Conservation (phyloP, 169 alveolate genomes). For the Plasmodium inui region DNA sequence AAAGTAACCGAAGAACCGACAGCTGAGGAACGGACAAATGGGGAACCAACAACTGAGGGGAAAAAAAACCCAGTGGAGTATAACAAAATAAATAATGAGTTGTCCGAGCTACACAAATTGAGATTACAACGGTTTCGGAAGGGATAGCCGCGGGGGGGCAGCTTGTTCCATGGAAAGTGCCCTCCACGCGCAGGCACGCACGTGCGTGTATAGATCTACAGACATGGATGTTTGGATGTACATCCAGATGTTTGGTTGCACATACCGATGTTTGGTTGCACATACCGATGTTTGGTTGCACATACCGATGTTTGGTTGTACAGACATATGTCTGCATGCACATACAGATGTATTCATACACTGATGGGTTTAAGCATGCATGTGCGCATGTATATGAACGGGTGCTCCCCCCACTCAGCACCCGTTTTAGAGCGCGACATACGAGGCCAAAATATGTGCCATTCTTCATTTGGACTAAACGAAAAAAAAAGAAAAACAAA, state of each 20-base stretch:
- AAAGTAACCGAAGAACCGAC: not conserved
- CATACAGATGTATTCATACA: not conserved
- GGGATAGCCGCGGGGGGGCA: too few species aligned
- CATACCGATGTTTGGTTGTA: not conserved
- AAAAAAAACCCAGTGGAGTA: constrained; percentile 1
- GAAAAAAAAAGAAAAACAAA: not conserved
- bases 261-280: not conserved
- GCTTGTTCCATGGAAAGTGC: too few species aligned
- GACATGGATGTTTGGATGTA: not conserved
- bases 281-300: not conserved
- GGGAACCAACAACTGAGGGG: not conserved
- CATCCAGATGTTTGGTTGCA: not conserved
- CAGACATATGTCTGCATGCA: not conserved
- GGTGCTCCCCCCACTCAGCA: too few species aligned
- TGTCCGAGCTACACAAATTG: constrained; percentile 48
- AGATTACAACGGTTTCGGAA: constrained; percentile 41
- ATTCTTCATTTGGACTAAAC: not conserved
- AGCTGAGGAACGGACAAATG: too few species aligned
- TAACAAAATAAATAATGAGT: constrained; percentile 49
- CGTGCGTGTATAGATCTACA: not conserved
- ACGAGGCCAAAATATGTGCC: not conserved
- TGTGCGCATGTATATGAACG: not conserved
- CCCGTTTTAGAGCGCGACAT: not conserved
- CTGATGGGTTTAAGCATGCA: not conserved
- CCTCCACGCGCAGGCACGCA: not conserved